phyloP scores from a whole-genome alignment of 805 yeast species.

The Starmera dryadoides region DNA sequence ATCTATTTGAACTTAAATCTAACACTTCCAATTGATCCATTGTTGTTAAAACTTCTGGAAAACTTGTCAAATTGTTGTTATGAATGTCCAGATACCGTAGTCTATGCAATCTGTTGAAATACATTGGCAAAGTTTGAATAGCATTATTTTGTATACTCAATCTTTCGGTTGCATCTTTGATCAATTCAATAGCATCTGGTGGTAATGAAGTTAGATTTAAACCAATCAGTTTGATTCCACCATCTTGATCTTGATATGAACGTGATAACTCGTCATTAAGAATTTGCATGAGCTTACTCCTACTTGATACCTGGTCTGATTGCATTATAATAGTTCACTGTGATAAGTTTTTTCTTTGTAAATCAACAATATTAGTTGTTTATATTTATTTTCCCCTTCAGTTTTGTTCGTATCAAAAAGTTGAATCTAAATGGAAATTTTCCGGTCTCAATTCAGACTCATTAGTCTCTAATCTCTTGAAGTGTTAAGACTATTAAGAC shows the following conservation, averaged over 20 bases:
- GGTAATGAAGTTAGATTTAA: slow-evolving; percentile 32
- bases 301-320: too few species aligned
- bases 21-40: slow-evolving; percentile 48
- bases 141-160: slow-evolving; percentile 48
- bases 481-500: too few species aligned
- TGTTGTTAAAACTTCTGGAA: slow-evolving; percentile 40
- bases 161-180: slow-evolving; percentile 35
- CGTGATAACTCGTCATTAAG: slow-evolving; percentile 15
- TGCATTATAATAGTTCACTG: too few species aligned
- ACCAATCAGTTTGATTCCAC: slow-evolving; percentile 31
- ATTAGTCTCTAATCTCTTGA: too few species aligned
- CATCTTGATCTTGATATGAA: slow-evolving; percentile 12
- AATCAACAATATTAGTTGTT: too few species aligned
- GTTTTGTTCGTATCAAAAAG: too few species aligned
- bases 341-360: too few species aligned
- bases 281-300: slow-evolving; percentile 5
- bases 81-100: slow-evolving; percentile 62
- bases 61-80: slow-evolving; percentile 42
- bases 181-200: slow-evolving; percentile 27
- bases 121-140: slow-evolving; percentile 38
- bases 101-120: slow-evolving; percentile 34
- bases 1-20: slow-evolving; percentile 53
- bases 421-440: too few species aligned
- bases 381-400: too few species aligned
- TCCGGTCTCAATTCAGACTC: too few species aligned